phyloP scores from a whole-genome alignment of 2,329 filamentous ascomycete species.

The Ophiostoma quercus region DNA sequence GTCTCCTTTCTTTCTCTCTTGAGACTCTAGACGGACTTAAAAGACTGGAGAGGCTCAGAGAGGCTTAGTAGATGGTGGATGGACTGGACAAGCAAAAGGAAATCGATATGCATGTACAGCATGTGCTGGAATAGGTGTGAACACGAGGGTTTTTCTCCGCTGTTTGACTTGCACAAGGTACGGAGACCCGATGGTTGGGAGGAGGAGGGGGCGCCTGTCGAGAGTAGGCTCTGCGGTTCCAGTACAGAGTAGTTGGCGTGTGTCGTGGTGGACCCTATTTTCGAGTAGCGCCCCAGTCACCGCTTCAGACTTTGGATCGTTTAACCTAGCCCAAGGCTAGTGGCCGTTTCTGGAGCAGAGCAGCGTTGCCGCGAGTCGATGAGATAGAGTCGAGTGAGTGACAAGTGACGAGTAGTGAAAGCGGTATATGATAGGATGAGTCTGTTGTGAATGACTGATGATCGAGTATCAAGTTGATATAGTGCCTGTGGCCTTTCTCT shows the following conservation, averaged over 20 bases:
- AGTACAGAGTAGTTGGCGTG: slow-evolving; percentile 2
- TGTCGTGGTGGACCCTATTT: slow-evolving; percentile 13
- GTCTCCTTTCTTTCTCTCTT: slow-evolving; percentile 21
- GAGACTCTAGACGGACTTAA: background rate
- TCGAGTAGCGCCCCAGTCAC: slow-evolving; percentile 16
- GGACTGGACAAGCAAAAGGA: background rate
- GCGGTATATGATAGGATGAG: background rate
- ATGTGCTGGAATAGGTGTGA: slow-evolving; percentile 17
- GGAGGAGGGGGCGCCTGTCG: slow-evolving; percentile 14
- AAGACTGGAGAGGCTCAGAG: too few species aligned
- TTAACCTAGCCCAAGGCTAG: slow-evolving; percentile 15
- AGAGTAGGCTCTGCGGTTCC: slow-evolving; percentile 4
- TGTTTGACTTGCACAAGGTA: slow-evolving; percentile 17
- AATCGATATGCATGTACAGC: slow-evolving; percentile 14
- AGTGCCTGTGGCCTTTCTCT: background rate
- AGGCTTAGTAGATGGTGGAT: background rate
- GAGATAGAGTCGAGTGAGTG: background rate
- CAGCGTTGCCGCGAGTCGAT: slow-evolving; percentile 11
- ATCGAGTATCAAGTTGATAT: background rate
- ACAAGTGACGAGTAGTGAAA: slow-evolving; percentile 2
- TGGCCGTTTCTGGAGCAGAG: slow-evolving; percentile 10
- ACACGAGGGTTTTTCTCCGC: slow-evolving; percentile 16
- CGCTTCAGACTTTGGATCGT: slow-evolving; percentile 15
- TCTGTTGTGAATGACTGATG: background rate
- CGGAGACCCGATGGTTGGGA: slow-evolving; percentile 10